Conservation (phyloP, 73 alveolate genomes). For the Stentor coeruleus region DNA sequence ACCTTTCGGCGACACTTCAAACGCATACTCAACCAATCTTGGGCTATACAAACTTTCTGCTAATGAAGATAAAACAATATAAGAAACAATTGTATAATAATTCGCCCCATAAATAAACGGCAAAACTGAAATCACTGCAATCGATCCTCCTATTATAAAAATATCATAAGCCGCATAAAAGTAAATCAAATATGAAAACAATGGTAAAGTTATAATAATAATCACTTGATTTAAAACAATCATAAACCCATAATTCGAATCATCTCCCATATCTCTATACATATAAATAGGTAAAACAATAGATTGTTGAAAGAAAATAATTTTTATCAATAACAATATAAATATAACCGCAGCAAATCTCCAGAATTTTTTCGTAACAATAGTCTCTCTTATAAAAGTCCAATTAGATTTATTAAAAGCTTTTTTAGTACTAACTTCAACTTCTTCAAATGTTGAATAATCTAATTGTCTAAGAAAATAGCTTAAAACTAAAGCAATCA, state of each 20-base stretch:
- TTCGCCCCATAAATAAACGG: neutral
- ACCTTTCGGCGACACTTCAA: neutral
- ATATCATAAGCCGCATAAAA: neutral
- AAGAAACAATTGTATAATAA: neutral
- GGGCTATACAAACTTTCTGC: neutral
- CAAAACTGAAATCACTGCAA: neutral
- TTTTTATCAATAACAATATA: neutral
- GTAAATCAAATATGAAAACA: neutral
- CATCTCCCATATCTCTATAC: neutral
- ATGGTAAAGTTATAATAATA: neutral
- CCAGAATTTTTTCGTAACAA: neutral
- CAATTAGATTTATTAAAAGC: neutral
- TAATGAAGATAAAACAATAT: neutral
- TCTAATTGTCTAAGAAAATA: neutral
- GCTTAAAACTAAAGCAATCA: neutral
- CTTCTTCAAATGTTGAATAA: neutral
- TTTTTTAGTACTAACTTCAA: neutral
- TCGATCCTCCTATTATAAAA: neutral
- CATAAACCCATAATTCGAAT: neutral
- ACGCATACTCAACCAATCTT: neutral
- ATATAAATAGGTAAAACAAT: neutral
- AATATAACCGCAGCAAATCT: neutral
- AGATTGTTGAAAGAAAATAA: neutral
- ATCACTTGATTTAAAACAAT: neutral
- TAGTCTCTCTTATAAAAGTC: neutral